Evolutionary conservation across 225 moss, liverwort and hornwort genomes (phyloP), one percentile per base, ranked within the genome.

Genomic region (Climacium dendroides): DNA sequence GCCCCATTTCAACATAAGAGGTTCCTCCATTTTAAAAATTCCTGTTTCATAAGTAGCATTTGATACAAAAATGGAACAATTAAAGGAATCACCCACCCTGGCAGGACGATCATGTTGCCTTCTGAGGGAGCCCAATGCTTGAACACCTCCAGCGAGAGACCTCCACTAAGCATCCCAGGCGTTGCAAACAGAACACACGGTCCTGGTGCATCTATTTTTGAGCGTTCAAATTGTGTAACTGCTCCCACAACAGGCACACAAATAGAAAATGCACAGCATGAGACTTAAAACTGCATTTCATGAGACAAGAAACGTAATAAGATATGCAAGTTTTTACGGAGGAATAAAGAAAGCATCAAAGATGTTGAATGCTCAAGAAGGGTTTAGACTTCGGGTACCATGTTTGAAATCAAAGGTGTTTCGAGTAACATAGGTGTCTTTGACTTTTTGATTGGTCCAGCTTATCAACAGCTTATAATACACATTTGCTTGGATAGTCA

Each of bases 121-220:
- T 98, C 97, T 87, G 96, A 92, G 66, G 98, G 98, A 87, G 98
- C 98, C 98, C 98, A 98, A 85, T 96, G 98, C 93, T 93, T 98
- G 84, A 98, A 98, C 20, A 98, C 96, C 92, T 98, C 98, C 55
- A 97, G 91, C 64, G 98, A 98, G 29, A 98, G 96, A 85, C 97
- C 98, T 84, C 98, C 98, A 88, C 96, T 96, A 60, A 98, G 89
- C 98, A 98, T 98, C 53, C 98, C 98, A 66, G 97, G 98, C 43
- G 97, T 96, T 87, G 98, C 98, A 92, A 98, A 98, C 85, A 98
- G 90, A 70, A 98, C 98, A 91, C 96, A 95, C 48, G 98, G 98
- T 74, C 97, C 97, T 25, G 97, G 98, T n/a, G 97, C 96, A 92
- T 98, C 98, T 85, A 97, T 98, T 91, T 96, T 95, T n/a, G 98